Conservation (phyloP, 2,329 filamentous ascomycete species). For the Xylariales sp. region DNA sequence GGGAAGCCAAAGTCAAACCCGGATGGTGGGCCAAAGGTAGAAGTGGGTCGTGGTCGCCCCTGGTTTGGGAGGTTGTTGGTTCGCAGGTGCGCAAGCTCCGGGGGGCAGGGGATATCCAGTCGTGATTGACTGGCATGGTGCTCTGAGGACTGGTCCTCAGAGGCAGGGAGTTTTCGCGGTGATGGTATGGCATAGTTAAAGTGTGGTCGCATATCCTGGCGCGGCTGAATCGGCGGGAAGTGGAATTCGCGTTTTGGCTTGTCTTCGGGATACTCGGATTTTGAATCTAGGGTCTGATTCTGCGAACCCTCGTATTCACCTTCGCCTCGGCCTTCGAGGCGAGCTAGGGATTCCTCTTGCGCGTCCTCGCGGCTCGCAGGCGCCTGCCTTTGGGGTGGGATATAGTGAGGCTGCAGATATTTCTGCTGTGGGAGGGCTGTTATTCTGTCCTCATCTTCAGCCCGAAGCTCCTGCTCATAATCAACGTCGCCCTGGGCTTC, state of each 20-base stretch:
- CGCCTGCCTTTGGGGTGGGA: conserved; percentile 28
- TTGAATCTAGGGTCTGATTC: conserved; percentile 9
- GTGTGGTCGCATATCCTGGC: conserved; percentile 44
- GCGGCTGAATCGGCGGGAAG: conserved; percentile 49
- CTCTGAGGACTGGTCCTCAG: conserved; percentile 18
- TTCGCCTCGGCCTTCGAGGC: conserved; percentile 42
- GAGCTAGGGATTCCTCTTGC: conserved; percentile 43
- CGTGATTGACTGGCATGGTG: conserved; percentile 12
- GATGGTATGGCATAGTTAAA: conserved; percentile 56
- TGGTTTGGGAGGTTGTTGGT: conserved; percentile 33
- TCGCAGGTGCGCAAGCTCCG: conserved; percentile 56
- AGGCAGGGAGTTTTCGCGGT: conserved; percentile 27
- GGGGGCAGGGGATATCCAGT: conserved; percentile 27
- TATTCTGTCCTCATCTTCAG: conserved; percentile 80
- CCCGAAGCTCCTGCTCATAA: conserved; percentile 73
- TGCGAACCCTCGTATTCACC: conserved; percentile 35
- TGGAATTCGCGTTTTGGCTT: conserved; percentile 45
- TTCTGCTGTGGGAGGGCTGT: conserved; percentile 72
- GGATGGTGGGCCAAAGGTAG: conserved; percentile 54
- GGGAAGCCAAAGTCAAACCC: conserved; percentile 81
- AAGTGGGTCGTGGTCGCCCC: conserved; percentile 42
- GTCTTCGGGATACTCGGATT: conserved; percentile 25
- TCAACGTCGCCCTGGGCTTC: conserved; percentile 76
- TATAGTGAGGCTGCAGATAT: conserved; percentile 53
- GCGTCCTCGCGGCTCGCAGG: conserved; percentile 25